Evolutionary conservation across 805 yeast species (phyloP).

Genomic region (Debaryomyces tyrocola): DNA sequence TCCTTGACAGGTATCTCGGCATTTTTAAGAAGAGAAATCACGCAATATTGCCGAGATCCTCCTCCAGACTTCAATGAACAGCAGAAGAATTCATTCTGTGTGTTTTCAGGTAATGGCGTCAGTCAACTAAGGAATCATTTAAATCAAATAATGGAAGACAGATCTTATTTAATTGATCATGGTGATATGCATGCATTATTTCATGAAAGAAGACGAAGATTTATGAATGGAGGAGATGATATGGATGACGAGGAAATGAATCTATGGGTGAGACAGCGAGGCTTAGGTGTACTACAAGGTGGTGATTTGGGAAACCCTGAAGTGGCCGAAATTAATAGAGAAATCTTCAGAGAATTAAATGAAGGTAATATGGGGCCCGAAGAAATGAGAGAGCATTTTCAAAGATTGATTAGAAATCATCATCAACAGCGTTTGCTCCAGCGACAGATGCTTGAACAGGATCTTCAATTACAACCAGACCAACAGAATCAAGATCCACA

Average conservation of each 20-base stretch:
- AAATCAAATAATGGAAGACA: conserved; percentile 42
- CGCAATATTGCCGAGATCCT: conserved; percentile 85
- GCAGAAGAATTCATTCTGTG: conserved; percentile 86
- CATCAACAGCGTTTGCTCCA: conserved; percentile 23
- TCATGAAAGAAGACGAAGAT: conserved; percentile 28
- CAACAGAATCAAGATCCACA: conserved; percentile 5
- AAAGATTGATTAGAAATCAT: conserved; percentile 25
- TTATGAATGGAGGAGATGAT: conserved; percentile 17
- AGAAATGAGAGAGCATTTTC: conserved; percentile 35
- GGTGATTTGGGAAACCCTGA: conserved; percentile 16
- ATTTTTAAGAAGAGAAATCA: conserved; percentile 83
- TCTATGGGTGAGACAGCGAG: conserved; percentile 29
- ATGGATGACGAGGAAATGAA: conserved; percentile 24
- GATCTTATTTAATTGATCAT: conserved; percentile 32
- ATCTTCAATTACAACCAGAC: conserved; percentile 2
- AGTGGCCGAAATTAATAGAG: conserved; percentile 27
- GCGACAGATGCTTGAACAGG: conserved; percentile 5
- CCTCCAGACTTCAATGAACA: conserved; percentile 89
- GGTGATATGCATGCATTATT: conserved; percentile 29
- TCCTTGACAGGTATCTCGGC: conserved; percentile 90
- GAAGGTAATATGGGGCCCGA: conserved; percentile 30
- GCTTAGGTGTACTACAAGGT: conserved; percentile 24
- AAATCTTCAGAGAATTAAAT: conserved; percentile 29
- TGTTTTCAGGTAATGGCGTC: conserved; percentile 90
- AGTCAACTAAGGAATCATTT: conserved; percentile 70